Percentiles rank a stretch among this genome's conserved stretches.
phyloP scores from a whole-genome alignment of 306 rosid species.

The Abrus pulchellus region DNA sequence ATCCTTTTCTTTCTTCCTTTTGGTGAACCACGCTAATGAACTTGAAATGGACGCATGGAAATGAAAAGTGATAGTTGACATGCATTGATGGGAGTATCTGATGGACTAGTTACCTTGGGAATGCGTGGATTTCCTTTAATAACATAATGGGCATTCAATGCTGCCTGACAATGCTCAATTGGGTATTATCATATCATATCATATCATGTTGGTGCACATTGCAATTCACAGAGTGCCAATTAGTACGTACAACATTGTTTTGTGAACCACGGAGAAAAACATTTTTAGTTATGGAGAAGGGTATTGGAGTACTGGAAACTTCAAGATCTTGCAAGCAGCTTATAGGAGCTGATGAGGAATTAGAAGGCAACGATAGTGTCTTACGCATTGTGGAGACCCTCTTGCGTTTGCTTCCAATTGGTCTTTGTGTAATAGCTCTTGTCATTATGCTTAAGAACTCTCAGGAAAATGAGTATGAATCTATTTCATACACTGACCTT shows the following conservation, averaged over 20 bases:
- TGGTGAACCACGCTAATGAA: background rate
- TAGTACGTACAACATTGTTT: background rate
- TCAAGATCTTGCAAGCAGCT: conserved; percentile 45
- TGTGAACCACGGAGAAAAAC: background rate
- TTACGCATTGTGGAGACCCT: conserved; percentile 73
- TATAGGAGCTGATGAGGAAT: conserved; percentile 13
- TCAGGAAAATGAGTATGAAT: conserved; percentile 70
- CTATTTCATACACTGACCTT: conserved; percentile 74
- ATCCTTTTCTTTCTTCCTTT: background rate
- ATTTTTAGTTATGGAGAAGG: conserved; percentile 30
- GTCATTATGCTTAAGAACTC: conserved; percentile 86
- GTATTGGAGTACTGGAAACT: conserved; percentile 25
- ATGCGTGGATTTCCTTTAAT: conserved; percentile 43
- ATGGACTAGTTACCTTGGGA: conserved; percentile 16
- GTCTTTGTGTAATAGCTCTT: conserved; percentile 77
- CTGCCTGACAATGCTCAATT: background rate
- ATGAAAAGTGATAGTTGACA: too few relatives aligned
- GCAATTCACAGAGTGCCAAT: background rate
- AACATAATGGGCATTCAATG: conserved; percentile 43
- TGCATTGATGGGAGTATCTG: background rate
- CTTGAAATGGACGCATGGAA: background rate
- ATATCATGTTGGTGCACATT: background rate
- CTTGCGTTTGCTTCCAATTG: conserved; percentile 75
- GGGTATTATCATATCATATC: background rate
- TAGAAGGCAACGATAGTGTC: conserved; percentile 23